Conservation (phyloP, 2,329 filamentous ascomycete species). For the Calonectria naviculata region DNA sequence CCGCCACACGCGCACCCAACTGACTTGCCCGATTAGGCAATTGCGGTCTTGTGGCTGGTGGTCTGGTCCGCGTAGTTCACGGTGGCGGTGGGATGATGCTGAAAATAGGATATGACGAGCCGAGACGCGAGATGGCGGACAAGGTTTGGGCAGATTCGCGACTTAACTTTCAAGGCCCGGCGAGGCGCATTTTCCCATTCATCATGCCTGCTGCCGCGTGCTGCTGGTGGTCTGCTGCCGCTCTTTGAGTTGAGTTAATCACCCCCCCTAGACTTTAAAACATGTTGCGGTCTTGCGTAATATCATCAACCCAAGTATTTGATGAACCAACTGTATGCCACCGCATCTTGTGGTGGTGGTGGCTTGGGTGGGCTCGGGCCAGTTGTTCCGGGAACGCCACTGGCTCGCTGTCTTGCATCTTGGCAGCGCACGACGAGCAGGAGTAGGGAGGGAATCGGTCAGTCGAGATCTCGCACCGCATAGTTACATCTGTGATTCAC, state of each 20-base stretch:
- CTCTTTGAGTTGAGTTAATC: background rate
- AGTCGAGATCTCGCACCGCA: background rate
- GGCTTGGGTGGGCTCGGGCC: no score
- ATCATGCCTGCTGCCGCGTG: no score
- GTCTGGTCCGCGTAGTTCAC: background rate
- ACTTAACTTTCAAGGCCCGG: background rate
- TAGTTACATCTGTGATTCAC: background rate
- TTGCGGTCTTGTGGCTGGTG: background rate
- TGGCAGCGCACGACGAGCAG: no score
- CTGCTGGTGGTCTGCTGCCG: no score
- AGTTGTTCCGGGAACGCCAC: no score
- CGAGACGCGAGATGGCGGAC: background rate
- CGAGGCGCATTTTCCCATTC: background rate
- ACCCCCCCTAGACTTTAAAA: background rate
- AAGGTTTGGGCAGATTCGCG: conserved; percentile 1
- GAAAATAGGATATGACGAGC: background rate
- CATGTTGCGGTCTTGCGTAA: no score
- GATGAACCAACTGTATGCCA: background rate
- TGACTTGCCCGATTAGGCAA: background rate
- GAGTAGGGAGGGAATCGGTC: background rate
- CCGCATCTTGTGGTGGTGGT: no score
- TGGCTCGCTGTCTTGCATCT: background rate
- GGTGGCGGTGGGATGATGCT: background rate
- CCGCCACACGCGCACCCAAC: background rate
- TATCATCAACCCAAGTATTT: no score